Conservation (phyloP, 139 green algal genomes). For the Coelastrella sp. region DNA sequence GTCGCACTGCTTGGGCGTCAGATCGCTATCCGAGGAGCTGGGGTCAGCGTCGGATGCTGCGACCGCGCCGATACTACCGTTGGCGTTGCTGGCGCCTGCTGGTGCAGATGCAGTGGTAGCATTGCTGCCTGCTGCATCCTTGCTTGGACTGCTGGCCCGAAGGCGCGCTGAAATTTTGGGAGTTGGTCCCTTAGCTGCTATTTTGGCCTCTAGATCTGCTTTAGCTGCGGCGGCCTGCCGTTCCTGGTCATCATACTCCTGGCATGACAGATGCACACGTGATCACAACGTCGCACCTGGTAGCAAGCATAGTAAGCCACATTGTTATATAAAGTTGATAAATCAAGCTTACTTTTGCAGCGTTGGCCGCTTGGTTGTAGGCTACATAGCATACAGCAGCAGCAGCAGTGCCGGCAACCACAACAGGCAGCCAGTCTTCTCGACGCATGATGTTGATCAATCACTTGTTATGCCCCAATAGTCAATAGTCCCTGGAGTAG, state of each 20-base stretch:
- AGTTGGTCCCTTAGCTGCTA: not conserved
- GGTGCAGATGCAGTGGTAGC: not conserved
- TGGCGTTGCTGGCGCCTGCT: not conserved
- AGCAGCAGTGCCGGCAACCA: slow-evolving; percentile 11
- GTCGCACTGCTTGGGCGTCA: not conserved
- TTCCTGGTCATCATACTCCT: slow-evolving; percentile 29
- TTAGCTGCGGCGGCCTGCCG: slow-evolving; percentile 2
- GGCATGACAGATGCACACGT: slow-evolving; percentile 1
- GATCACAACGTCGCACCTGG: not conserved
- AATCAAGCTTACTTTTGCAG: not conserved
- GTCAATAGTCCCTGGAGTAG: no score
- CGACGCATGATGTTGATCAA: not conserved
- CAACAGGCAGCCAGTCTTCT: slow-evolving; percentile 26
- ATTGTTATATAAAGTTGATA: not conserved
- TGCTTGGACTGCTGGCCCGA: not conserved
- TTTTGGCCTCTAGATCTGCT: not conserved
- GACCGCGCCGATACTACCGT: not conserved
- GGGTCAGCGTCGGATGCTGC: not conserved
- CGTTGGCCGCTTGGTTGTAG: slow-evolving; percentile 10
- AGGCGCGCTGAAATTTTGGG: not conserved
- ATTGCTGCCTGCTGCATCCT: not conserved
- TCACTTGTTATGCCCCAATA: no score
- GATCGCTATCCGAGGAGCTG: not conserved
- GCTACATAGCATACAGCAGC: slow-evolving; percentile 14
- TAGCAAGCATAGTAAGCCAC: not conserved